A percentile compares a stretch with the other conserved stretches of the same genome.
These are phyloP conservation scores for Leishmania guyanensis DNA, from an alignment of 208 protist genomes.

Conservation along the genomic window DNA sequence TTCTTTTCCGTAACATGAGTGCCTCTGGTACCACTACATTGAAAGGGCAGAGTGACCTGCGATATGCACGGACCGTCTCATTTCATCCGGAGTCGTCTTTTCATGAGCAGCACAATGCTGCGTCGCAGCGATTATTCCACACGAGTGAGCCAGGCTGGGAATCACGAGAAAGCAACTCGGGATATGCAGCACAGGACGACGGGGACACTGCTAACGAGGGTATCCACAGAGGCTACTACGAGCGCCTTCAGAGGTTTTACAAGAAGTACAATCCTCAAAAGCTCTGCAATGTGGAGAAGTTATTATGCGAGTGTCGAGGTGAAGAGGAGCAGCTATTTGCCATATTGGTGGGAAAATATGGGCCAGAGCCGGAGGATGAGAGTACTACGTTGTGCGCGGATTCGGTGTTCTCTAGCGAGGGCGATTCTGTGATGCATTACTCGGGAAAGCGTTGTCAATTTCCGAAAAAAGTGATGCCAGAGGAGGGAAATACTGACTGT, in stretches of 20 bases:
- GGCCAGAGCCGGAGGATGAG: slow-evolving; percentile 48
- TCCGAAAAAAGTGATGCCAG: slow-evolving; percentile 57
- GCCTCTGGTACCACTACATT: neutral
- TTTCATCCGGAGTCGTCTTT: slow-evolving; percentile 25
- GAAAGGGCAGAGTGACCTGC: neutral
- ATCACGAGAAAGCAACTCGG: slow-evolving; percentile 57
- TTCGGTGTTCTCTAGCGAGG: slow-evolving; percentile 49
- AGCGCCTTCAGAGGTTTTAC: slow-evolving; percentile 70
- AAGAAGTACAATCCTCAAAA: slow-evolving; percentile 78
- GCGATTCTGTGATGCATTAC: slow-evolving; percentile 57
- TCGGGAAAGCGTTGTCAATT: slow-evolving; percentile 57
- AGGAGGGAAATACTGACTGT: slow-evolving; percentile 75
- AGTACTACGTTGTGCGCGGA: slow-evolving; percentile 13
- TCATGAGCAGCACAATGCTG: slow-evolving; percentile 12
- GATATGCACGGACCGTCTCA: neutral
- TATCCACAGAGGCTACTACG: slow-evolving; percentile 39
- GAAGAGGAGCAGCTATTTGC: slow-evolving; percentile 78
- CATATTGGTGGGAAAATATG: slow-evolving; percentile 74
- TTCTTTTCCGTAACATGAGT: neutral
- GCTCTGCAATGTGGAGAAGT: slow-evolving; percentile 52
- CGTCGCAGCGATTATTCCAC: slow-evolving; percentile 14
- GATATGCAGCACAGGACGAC: slow-evolving; percentile 40
- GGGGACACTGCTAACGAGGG: slow-evolving; percentile 26
- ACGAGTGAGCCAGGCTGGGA: slow-evolving; percentile 45
- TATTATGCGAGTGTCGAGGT: slow-evolving; percentile 49